Base-by-base conservation (phyloP, 2,329 filamentous ascomycete genomes). In the Thermochaetoides dissita region DNA sequence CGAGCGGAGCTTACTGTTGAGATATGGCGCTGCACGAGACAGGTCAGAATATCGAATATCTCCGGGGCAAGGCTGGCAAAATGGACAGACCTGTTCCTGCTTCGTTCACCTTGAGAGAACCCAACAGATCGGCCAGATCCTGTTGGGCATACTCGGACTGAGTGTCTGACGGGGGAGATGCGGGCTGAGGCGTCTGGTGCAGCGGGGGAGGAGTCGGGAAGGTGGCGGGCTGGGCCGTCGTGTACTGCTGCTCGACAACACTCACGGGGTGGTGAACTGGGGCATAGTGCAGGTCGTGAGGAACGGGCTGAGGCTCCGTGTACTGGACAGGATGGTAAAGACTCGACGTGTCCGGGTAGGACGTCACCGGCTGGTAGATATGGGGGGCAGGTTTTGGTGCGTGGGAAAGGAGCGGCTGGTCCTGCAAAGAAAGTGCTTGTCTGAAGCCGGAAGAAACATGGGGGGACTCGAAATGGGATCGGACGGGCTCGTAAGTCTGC, bases 51-150 rank as follows among this genome's bases (percentile, higher is more conserved):
- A 24, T 5, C 17, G 17, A 24, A 24, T 3, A 24, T 24, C 17
- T 24, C 17, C 17, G 17, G 17, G 5, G 17, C 17, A 24, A 24
- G 17, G 17, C 17, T 24, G 17, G 17, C 17, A 24, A n/a, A 35
- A 5, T 8, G 29, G 10, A 45, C 76, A 62, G 69, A 91, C 84
- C 87, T 58, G 87, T 82, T 47, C 87, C 89, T 34, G 77, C 80
- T 56, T 89, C 84, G 47, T 93, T 82, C 53, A 96, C 86, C 55
- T 84, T 88, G 10, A 96, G 68, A 35, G 85, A 82, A 7, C 89
- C 89, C 34, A 96, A 68, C 8, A 91, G 76, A 54, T 93, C 84
- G 9, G 80, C 77, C 3, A 94, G 69, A 53, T 84, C 80, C 34
- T 81, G 74, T 42, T 82, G 74, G 30, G 74, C 77, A 46, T 82